phyloP scores from a whole-genome alignment of 2,329 filamentous ascomycete genomes.

The Botrytis byssoidea region DNA sequence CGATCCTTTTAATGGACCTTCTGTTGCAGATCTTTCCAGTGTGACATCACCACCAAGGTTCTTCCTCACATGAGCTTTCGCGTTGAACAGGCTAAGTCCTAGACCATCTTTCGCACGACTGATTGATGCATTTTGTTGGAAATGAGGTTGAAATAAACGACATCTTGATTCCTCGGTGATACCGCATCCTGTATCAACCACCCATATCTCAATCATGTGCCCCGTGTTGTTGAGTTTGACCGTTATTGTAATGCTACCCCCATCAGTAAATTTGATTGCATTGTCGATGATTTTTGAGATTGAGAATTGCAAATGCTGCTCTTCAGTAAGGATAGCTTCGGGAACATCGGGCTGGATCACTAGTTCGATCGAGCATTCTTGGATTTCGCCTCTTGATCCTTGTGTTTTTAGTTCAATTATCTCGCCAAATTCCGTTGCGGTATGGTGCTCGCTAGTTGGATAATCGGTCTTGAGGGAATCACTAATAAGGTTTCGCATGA shows the following conservation, averaged over 20 bases:
- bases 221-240: constrained; percentile 52
- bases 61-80: constrained; percentile 67
- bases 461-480: constrained; percentile 34
- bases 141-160: constrained; percentile 68
- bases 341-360: constrained; percentile 45
- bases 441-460: constrained; percentile 32
- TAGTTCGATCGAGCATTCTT: constrained; percentile 43
- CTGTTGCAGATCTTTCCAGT: constrained; percentile 61
- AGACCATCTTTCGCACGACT: constrained; percentile 67
- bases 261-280: constrained; percentile 69
- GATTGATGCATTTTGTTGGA: constrained; percentile 65
- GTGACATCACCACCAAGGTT: constrained; percentile 63
- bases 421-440: constrained; percentile 34
- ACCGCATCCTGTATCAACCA: constrained; percentile 66
- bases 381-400: constrained; percentile 33
- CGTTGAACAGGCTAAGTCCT: constrained; percentile 68
- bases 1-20: constrained; percentile 59
- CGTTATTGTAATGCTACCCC: constrained; percentile 59
- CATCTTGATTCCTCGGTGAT: constrained; percentile 66
- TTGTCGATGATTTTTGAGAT: constrained; percentile 53
- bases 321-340: constrained; percentile 47
- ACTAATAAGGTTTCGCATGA: constrained; percentile 34
- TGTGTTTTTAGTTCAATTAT: constrained; percentile 33
- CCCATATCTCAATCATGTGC: constrained; percentile 58
- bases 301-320: constrained; percentile 50